Base-by-base conservation (phyloP, 83 land plant genomes). In the Thuja plicata region DNA sequence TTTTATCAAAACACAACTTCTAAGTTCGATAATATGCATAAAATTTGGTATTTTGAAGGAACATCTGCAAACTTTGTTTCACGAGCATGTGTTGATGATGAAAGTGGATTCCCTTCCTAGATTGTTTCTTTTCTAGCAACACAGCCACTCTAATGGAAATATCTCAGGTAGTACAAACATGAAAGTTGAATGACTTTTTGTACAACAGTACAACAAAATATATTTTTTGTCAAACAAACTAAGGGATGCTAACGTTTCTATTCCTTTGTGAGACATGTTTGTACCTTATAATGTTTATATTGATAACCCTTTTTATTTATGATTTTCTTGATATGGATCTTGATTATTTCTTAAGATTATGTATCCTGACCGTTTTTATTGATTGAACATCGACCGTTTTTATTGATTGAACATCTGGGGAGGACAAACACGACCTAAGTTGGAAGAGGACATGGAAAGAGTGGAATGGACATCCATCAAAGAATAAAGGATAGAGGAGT, bases 71-170 rank as follows among this genome's bases (percentile, higher is more conserved):
- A 93, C 27, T 94, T 94, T n/a, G 90, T 89, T 24, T 90, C 92
- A 62, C 93, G 91, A 66, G 90, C 94, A 55, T 88, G 76, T 85
- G 85, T 76, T 11, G 93, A 89, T 52, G 55, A 89, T 46, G 92
- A 96, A 73, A 93, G 92, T 92, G 96, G 96, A 32, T 92, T 96
- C 34, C 96, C 97, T 7, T 96, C 94, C 74, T 95, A 96, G 86
- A 95, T 93, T 62, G 92, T 89, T 57, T 92, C 93, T 32, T 92
- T 93, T 52, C 81, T 93, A 77, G 89, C 76, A 86, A 93, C n/a
- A n/a, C n/a, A n/a, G n/a, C n/a, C n/a, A n/a, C n/a, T n/a, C n/a
- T n/a, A n/a, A n/a, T n/a, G 32, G 95, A 92, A 89, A 90, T 96
- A 46, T 90, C 93, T 55, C 91, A 92, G 94, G 97, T 96, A 50